Evolutionary conservation across 768 basidiomycete species (phyloP).

Genomic region (Lentinula aciculospora): DNA sequence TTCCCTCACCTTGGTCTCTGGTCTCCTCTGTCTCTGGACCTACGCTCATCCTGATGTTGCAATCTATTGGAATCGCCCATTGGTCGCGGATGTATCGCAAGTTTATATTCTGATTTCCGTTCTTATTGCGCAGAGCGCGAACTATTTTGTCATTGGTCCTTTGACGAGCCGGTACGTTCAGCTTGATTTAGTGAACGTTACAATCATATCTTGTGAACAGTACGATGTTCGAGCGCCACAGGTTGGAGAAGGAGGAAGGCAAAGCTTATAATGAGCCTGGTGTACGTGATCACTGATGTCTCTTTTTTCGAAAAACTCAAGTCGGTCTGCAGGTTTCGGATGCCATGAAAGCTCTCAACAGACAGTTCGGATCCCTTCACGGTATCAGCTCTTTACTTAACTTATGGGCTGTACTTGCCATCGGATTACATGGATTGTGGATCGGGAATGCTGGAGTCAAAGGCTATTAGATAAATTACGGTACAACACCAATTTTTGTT

Average conservation of each 20-base stretch:
- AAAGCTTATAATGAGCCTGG: slow-evolving; percentile 59
- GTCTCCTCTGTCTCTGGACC: slow-evolving; percentile 54
- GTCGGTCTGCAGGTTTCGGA: slow-evolving; percentile 45
- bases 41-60: slow-evolving; percentile 52
- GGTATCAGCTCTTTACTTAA: slow-evolving; percentile 67
- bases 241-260: slow-evolving; percentile 69
- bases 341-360: slow-evolving; percentile 66
- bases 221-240: slow-evolving; percentile 72
- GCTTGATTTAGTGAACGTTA: not conserved
- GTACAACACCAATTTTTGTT: not conserved
- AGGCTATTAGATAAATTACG: slow-evolving; percentile 10
- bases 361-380: slow-evolving; percentile 61
- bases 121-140: slow-evolving; percentile 45
- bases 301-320: not conserved
- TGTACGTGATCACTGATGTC: slow-evolving; percentile 34
- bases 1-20: slow-evolving; percentile 48
- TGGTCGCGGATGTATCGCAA: slow-evolving; percentile 58
- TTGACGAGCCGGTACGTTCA: slow-evolving; percentile 56
- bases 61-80: slow-evolving; percentile 38
- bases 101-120: slow-evolving; percentile 49
- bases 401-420: slow-evolving; percentile 49
- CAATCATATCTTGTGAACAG: slow-evolving; percentile 27
- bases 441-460: slow-evolving; percentile 53
- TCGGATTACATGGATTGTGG: slow-evolving; percentile 69
- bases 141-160: slow-evolving; percentile 69